These are phyloP conservation scores for Musa acuminata DNA, from an alignment of 176 grass and related monocot species.

Conservation along the genomic window DNA sequence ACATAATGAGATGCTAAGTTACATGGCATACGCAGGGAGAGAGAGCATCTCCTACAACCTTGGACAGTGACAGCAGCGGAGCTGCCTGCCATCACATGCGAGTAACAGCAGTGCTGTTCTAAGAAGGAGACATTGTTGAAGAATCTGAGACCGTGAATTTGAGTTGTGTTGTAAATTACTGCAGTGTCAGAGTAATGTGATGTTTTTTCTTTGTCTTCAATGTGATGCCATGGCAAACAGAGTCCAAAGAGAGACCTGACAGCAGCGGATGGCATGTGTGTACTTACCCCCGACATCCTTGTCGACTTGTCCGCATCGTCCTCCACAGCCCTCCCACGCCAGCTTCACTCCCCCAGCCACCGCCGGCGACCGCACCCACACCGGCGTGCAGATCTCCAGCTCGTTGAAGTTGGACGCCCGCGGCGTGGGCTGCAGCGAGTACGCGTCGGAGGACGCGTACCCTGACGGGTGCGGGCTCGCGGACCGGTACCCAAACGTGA, in stretches of 20 bases:
- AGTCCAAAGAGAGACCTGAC: not conserved
- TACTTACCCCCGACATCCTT: conserved; percentile 38
- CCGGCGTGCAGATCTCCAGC: conserved; percentile 12
- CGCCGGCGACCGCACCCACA: conserved; percentile 11
- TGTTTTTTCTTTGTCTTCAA: not conserved
- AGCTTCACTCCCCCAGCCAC: not conserved
- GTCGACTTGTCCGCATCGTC: conserved; percentile 17
- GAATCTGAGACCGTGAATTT: not conserved
- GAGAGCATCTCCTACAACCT: not conserved
- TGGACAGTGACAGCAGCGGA: not conserved
- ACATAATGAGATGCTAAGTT: too few species aligned
- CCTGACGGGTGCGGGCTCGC: not conserved
- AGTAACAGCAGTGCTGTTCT: too few species aligned
- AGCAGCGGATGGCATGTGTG: not conserved
- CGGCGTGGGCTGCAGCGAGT: conserved; percentile 25
- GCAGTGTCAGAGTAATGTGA: not conserved
- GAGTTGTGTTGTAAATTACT: not conserved
- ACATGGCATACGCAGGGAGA: too few species aligned
- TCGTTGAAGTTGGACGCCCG: conserved; percentile 21
- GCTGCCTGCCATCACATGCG: not conserved
- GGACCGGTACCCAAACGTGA: conserved; percentile 8
- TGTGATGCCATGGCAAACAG: not conserved
- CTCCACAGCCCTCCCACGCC: not conserved
- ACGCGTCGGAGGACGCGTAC: conserved; percentile 21
- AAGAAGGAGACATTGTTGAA: not conserved